phyloP scores from a whole-genome alignment of 176 grass and related monocot genomes.

The Tillandsia fasciculata region DNA sequence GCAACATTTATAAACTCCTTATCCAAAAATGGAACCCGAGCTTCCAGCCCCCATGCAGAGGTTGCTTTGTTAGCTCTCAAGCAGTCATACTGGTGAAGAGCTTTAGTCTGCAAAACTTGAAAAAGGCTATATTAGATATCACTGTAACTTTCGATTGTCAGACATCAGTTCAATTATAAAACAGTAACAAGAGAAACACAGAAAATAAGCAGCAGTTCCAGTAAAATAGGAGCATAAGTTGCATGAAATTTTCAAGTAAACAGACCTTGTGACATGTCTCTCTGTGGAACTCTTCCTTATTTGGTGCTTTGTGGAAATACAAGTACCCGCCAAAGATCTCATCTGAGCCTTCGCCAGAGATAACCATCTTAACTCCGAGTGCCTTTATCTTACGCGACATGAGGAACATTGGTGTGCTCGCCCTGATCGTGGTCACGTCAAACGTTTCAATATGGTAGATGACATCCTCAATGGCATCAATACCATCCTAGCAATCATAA shows the following conservation, averaged over 20 bases:
- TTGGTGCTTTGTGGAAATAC: conserved; percentile 97
- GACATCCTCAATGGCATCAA: conserved; percentile 94
- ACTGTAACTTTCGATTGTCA: no score
- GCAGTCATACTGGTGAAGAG: conserved; percentile 89
- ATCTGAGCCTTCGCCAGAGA: conserved; percentile 89
- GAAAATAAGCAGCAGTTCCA: no score
- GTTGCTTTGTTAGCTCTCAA: conserved; percentile 86
- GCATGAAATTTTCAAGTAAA: no score
- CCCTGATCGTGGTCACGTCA: conserved; percentile 88
- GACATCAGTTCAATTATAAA: background rate
- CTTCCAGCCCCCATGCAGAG: conserved; percentile 87
- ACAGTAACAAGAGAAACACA: background rate
- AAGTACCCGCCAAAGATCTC: conserved; percentile 94
- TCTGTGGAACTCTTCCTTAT: conserved; percentile 90
- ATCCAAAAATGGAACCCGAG: conserved; percentile 89
- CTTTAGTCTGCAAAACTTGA: conserved; percentile 42
- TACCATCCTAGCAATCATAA: conserved; percentile 58
- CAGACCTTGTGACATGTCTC: conserved; percentile 88
- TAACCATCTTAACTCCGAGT: conserved; percentile 94
- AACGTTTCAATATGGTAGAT: conserved; percentile 92
- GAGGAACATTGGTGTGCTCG: conserved; percentile 97
- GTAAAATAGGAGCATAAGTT: no score
- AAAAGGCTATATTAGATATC: background rate
- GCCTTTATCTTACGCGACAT: conserved; percentile 98
- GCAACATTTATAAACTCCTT: conserved; percentile 87